phyloP scores from a whole-genome alignment of 495 filamentous ascomycete genomes.

The Penicillium odoratum region DNA sequence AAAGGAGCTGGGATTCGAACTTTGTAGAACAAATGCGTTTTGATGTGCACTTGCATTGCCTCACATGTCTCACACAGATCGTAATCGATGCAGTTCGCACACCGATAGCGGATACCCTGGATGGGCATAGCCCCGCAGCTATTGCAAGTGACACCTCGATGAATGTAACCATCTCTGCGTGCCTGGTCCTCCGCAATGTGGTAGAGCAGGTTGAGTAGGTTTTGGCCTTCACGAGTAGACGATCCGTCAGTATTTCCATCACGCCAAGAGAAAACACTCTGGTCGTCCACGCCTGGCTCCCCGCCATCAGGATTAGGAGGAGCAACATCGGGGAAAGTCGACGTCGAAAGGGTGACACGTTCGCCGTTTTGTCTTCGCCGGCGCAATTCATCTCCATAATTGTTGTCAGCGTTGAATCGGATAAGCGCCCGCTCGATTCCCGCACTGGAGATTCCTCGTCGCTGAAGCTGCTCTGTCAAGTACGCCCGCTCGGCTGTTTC shows the following conservation, averaged over 20 bases:
- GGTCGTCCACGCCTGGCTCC: slow-evolving; percentile 61
- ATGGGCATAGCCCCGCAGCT: slow-evolving; percentile 83
- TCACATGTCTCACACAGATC: slow-evolving; percentile 91
- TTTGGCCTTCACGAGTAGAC: slow-evolving; percentile 66
- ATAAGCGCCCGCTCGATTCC: slow-evolving; percentile 43
- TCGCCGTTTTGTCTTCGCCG: slow-evolving; percentile 44
- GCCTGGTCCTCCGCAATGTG: slow-evolving; percentile 83
- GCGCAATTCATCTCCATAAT: slow-evolving; percentile 48
- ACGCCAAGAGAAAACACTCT: slow-evolving; percentile 56
- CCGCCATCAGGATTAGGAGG: slow-evolving; percentile 46
- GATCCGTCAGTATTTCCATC: slow-evolving; percentile 54
- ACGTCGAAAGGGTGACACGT: slow-evolving; percentile 43
- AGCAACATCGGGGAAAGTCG: slow-evolving; percentile 48
- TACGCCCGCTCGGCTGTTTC: slow-evolving; percentile 37
- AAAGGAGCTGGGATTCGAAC: slow-evolving; percentile 73
- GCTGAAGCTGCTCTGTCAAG: slow-evolving; percentile 43
- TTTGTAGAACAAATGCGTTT: slow-evolving; percentile 96
- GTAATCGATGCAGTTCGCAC: slow-evolving; percentile 88
- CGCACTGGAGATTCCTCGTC: slow-evolving; percentile 41
- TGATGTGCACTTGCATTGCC: slow-evolving; percentile 77
- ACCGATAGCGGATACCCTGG: slow-evolving; percentile 86
- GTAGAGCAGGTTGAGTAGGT: slow-evolving; percentile 70
- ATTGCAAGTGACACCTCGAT: slow-evolving; percentile 93
- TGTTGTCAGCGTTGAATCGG: slow-evolving; percentile 44
- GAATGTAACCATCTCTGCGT: slow-evolving; percentile 80